Conservation (phyloP, 768 basidiomycete species). For the Heimioporus sp. region DNA sequence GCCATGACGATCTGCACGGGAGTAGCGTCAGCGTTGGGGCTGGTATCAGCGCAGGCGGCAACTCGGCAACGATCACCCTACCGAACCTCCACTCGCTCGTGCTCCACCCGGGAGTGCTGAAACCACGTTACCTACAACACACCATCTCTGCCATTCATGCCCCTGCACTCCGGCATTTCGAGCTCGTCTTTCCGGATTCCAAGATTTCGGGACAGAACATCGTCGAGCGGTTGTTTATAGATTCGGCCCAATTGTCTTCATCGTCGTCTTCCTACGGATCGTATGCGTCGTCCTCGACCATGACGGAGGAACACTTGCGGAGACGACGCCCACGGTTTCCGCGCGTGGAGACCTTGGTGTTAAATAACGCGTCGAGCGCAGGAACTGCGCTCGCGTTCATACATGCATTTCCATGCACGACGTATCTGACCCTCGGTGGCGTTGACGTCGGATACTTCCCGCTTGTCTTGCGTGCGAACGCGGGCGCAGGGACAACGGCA, state of each 20-base stretch:
- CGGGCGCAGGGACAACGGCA: not conserved
- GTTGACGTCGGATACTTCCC: slow-evolving; percentile 26
- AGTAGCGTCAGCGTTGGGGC: not conserved
- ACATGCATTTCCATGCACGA: slow-evolving; percentile 24
- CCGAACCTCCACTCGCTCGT: slow-evolving; percentile 30
- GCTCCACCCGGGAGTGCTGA: slow-evolving; percentile 28
- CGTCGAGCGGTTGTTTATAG: slow-evolving; percentile 23
- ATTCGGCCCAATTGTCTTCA: not conserved
- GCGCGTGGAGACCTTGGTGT: slow-evolving; percentile 24
- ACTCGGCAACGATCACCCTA: slow-evolving; percentile 11
- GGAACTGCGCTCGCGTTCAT: slow-evolving; percentile 24
- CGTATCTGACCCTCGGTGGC: slow-evolving; percentile 23
- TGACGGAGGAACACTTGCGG: not conserved
- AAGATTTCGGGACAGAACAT: slow-evolving; percentile 26
- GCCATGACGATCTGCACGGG: slow-evolving; percentile 1
- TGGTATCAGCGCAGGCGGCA: not conserved
- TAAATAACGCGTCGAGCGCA: slow-evolving; percentile 25
- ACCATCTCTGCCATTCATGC: slow-evolving; percentile 27
- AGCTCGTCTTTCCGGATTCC: slow-evolving; percentile 32
- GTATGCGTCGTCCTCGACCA: not conserved
- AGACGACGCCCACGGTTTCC: slow-evolving; percentile 25
- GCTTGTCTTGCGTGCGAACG: slow-evolving; percentile 9
- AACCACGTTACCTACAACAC: slow-evolving; percentile 32
- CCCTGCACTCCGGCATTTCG: slow-evolving; percentile 30
- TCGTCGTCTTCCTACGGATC: slow-evolving; percentile 1